These are phyloP conservation scores for Pezicula radicicola DNA, from an alignment of 2,329 filamentous ascomycete species.

Conservation along the genomic window DNA sequence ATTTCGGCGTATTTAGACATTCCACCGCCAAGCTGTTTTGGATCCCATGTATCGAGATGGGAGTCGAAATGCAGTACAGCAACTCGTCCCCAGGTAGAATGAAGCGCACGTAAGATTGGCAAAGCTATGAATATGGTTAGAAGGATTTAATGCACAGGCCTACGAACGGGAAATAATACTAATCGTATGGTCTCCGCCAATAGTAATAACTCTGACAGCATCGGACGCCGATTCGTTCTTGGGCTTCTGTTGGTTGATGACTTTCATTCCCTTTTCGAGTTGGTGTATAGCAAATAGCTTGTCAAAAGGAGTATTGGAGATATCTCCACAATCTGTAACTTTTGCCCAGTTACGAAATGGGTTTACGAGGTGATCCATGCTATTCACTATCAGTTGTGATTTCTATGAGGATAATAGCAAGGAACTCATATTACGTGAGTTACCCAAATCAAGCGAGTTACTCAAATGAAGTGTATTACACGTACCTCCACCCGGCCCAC, in stretches of 20 bases:
- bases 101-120: conserved; percentile 25
- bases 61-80: conserved; percentile 27
- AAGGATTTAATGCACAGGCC: not conserved
- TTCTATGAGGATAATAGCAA: not conserved
- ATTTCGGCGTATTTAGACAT: conserved; percentile 24
- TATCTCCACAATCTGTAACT: conserved; percentile 27
- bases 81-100: conserved; percentile 26
- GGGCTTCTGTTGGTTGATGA: conserved; percentile 16
- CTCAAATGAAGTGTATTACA: too few relatives aligned
- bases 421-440: not conserved
- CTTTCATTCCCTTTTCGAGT: conserved; percentile 24
- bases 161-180: conserved; percentile 11
- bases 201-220: conserved; percentile 21
- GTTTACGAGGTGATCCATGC: conserved; percentile 25
- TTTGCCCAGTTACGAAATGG: conserved; percentile 25
- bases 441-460: too few relatives aligned
- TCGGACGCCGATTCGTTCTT: conserved; percentile 23
- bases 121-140: conserved; percentile 15
- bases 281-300: conserved; percentile 24
- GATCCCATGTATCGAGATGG: conserved; percentile 28
- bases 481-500: conserved; percentile 21
- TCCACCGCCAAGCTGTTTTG: conserved; percentile 24
- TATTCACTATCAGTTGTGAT: conserved; percentile 10
- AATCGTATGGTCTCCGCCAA: conserved; percentile 30
- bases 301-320: conserved; percentile 26